Base-by-base conservation (phyloP, 116 monocot genomes). In the Zostera marina region DNA sequence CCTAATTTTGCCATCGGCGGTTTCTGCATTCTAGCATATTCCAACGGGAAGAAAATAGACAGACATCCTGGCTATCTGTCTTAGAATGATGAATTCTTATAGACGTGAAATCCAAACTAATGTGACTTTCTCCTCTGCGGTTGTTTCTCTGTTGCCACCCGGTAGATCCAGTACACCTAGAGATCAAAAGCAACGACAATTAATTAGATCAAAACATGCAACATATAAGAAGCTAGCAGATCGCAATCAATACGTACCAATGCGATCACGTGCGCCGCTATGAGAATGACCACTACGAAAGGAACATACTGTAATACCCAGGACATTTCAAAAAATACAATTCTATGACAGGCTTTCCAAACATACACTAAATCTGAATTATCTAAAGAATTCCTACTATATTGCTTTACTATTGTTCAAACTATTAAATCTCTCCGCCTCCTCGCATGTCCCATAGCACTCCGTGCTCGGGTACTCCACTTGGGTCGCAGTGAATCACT, bases 141-240 rank as follows among this genome's bases (percentile, higher is more conserved):
- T 9, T 60, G 71, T 44, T 67, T 77, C 24, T 80, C 77, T 4
- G 69, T 59, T 17, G 60, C 77, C 25, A 80, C 47, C 57, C 72
- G 68, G 51, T 80, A 84, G 24, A 80, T 85, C 85, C 85, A 85
- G 66, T 66, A 85, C 5, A 72, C 66, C 80, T 85, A 22, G 20
- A 45, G 21, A 32, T 19, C 55, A 38, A 60, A 32, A 44, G 7
- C 1, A 67, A 23, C 10, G 9, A 13, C 54, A 44, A 21, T 42
- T 22, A 12, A 1, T 13, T 11, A 16, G 41, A 19, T 52, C 69
- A 10, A 39, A 40, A 57, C 41, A 0, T 25, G 41, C 19, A 22
- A 45, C 14, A 3, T 38, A 47, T 2, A 26, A 12, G 4, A 25
- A 21, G 22, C 41, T n/a, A 15, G 7, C 19, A 10, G 47, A 2